Evolutionary conservation across 225 moss, liverwort and hornwort genomes (phyloP), one percentile per base, ranked within the genome.

Genomic region (Neckera pumila): DNA sequence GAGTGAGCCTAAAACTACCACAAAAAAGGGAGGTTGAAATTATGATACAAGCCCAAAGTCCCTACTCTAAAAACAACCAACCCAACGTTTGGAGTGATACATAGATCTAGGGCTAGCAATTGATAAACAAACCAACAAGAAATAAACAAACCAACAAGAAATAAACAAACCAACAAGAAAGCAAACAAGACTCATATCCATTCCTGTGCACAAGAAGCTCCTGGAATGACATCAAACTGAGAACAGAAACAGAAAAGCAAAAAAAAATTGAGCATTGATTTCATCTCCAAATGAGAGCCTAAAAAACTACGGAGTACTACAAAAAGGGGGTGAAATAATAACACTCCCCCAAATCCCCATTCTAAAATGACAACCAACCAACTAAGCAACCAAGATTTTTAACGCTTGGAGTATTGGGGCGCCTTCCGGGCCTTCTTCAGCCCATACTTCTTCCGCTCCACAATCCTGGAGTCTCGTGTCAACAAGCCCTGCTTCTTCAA

Each of bases 361-460:
- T 78, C 80, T 77, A 83, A n/a, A 86, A 61, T 63, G 57, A 36
- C 59, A 86, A 56, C 36, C 86, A 81, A 79, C 28, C 60, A 43
- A 79, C 28, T 53, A 43, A 85, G 25, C 84, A 58, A 85, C 8
- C 43, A 25, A 38, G 61, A 56, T 31, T 31, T 18, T 88, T 88
- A 93, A 86, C 93, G 93, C 88, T 93, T 93, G 86, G 93, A 93
- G 84, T 88, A 93, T 64, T 93, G 93, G 36, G 93, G 93, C 12
- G 93, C 93, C 86, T 93, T 93, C 21, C 93, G 78, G n/a, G 97
- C 98, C 91, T 98, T 98, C 81, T 96, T 93, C 84, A 98, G 91
- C 14, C 98, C 98, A 84, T 98, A 98, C 76, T 98, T 98, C 95
- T 98, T 98, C 90, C 98, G 92, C 93, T 98, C 98, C 62, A 98